phyloP scores from a whole-genome alignment of 495 filamentous ascomycete species.

The Xylaria curta region DNA sequence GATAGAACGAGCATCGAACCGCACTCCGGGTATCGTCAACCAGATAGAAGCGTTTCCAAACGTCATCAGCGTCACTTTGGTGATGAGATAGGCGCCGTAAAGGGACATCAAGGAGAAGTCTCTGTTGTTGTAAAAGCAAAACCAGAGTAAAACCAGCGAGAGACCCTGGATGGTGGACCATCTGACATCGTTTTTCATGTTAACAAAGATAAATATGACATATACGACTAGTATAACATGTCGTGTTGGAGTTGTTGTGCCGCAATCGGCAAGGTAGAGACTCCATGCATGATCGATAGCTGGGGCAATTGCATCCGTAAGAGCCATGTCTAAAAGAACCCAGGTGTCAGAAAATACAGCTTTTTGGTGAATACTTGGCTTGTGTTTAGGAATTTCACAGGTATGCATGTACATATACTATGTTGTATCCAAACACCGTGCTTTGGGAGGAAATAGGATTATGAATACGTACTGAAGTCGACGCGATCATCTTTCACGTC shows the following conservation, averaged over 20 bases:
- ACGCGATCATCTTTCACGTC: constrained; percentile 12
- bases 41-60: constrained; percentile 21
- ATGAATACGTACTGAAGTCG: neutral
- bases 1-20: constrained; percentile 10
- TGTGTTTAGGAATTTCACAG: neutral
- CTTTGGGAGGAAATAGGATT: neutral
- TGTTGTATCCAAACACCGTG: neutral
- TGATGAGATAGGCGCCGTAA: constrained; percentile 17
- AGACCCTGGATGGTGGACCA: constrained; percentile 14
- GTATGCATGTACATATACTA: neutral
- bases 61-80: constrained; percentile 8
- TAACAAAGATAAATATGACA: neutral
- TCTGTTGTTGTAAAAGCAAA: constrained; percentile 13
- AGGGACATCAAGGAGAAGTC: constrained; percentile 22
- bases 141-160: constrained; percentile 13
- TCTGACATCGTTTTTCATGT: neutral
- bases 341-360: neutral
- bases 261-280: constrained; percentile 12
- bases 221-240: neutral
- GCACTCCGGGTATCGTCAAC: constrained; percentile 13
- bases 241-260: neutral
- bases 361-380: neutral
- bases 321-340: neutral
- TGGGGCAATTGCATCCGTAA: neutral
- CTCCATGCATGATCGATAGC: neutral